These are phyloP conservation scores for Strobilomyces echinocephalus DNA, from an alignment of 768 basidiomycete species.

Conservation along the genomic window DNA sequence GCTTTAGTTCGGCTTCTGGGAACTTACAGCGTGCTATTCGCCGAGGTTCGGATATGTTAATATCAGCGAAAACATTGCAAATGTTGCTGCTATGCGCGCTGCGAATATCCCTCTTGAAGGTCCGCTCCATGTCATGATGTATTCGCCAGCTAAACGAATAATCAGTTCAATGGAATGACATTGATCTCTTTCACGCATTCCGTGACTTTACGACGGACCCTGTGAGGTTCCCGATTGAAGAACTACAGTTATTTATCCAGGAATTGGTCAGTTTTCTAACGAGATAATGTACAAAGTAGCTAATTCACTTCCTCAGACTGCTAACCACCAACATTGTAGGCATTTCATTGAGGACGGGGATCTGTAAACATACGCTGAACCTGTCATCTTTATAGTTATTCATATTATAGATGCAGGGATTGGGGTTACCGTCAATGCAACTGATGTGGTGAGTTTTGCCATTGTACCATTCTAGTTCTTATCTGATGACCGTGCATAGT, in stretches of 20 bases:
- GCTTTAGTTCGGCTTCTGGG: not conserved
- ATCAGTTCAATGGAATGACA: constrained; percentile 74
- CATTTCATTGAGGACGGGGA: not conserved
- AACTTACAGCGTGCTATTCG: not conserved
- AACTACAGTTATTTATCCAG: constrained; percentile 49
- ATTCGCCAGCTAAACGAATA: not conserved
- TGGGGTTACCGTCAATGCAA: constrained; percentile 50
- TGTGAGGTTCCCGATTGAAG: constrained; percentile 52
- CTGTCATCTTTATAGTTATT: constrained; percentile 41
- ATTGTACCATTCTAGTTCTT: not conserved
- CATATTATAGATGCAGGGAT: constrained; percentile 68
- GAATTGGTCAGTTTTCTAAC: constrained; percentile 43
- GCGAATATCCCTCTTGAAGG: constrained; percentile 78
- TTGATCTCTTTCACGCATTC: constrained; percentile 65
- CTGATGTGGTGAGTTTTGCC: constrained; percentile 50
- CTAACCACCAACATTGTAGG: constrained; percentile 31
- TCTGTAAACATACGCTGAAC: not conserved
- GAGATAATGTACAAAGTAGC: not conserved
- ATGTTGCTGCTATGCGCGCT: constrained; percentile 54
- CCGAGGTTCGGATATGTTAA: constrained; percentile 44
- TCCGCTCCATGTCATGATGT: constrained; percentile 16
- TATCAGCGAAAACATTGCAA: constrained; percentile 52
- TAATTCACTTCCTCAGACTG: constrained; percentile 14
- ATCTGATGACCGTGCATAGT: constrained; percentile 39
- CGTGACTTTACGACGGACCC: constrained; percentile 70